These are phyloP conservation scores for Arthrinium puccinioides DNA, from an alignment of 2,329 filamentous ascomycete species.

Conservation along the genomic window DNA sequence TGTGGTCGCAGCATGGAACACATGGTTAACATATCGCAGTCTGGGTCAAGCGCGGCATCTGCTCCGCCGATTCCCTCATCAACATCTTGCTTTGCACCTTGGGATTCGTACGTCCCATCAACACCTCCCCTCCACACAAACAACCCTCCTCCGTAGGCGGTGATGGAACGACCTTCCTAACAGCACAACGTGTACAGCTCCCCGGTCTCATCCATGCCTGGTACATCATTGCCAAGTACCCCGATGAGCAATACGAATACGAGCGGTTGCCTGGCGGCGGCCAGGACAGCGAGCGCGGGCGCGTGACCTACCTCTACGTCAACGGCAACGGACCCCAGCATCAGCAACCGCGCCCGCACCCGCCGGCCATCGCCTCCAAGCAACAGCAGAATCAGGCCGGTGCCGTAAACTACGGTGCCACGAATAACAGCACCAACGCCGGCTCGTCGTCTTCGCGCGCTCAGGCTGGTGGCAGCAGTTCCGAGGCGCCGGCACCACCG, in stretches of 20 bases:
- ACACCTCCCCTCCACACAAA: too few species aligned
- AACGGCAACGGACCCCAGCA: slow-evolving; percentile 35
- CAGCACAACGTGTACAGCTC: slow-evolving; percentile 45
- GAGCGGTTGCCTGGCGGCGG: slow-evolving; percentile 53
- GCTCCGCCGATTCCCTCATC: slow-evolving; percentile 85
- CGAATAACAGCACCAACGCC: slow-evolving; percentile 17
- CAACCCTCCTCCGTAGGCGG: neutral
- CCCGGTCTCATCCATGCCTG: slow-evolving; percentile 90
- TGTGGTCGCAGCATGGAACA: neutral
- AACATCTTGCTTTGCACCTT: slow-evolving; percentile 85
- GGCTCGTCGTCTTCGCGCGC: slow-evolving; percentile 22
- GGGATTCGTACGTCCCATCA: slow-evolving; percentile 56
- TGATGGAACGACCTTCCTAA: neutral
- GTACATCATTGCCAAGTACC: slow-evolving; percentile 94
- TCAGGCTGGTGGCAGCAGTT: slow-evolving; percentile 35
- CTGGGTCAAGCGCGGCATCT: slow-evolving; percentile 94
- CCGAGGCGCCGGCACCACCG: slow-evolving; percentile 51
- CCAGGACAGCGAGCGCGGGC: slow-evolving; percentile 49
- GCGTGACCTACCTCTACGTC: slow-evolving; percentile 74
- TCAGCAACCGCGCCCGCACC: slow-evolving; percentile 26
- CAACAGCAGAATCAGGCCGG: slow-evolving; percentile 22
- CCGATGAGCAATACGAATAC: slow-evolving; percentile 68
- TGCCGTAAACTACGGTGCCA: slow-evolving; percentile 41
- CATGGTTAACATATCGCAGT: slow-evolving; percentile 42
- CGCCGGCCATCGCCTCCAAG: slow-evolving; percentile 22